A percentile compares a stretch with the other conserved stretches of the same genome.
Evolutionary conservation across 352 stramenopile genomes (phyloP).

Genomic region (Globisporangium alternatum): DNA sequence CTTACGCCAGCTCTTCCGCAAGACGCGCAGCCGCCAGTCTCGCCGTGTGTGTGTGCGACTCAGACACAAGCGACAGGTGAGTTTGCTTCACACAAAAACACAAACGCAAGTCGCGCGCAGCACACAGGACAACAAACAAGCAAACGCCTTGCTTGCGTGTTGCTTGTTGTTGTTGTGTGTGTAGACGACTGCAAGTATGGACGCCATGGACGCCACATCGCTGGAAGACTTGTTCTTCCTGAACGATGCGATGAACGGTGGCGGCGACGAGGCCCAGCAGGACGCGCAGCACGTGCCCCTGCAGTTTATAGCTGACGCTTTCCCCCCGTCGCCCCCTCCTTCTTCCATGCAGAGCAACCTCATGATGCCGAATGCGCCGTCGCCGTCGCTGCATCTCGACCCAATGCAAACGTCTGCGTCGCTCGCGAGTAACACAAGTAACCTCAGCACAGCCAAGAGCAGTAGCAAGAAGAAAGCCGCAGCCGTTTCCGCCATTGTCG

Average conservation of each 20-base stretch:
- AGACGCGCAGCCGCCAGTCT: not conserved
- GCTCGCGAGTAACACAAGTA: conserved; percentile 3
- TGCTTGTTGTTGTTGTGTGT: not conserved
- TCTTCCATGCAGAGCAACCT: conserved; percentile 18
- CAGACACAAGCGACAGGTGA: not conserved
- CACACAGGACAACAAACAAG: not conserved
- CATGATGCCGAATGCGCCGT: conserved; percentile 35
- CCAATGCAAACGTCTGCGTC: conserved; percentile 17
- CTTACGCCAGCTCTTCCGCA: not conserved
- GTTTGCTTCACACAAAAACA: not conserved
- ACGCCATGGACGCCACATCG: conserved; percentile 4
- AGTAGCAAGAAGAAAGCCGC: not conserved
- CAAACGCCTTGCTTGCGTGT: not conserved
- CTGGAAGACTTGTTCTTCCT: conserved; percentile 10
- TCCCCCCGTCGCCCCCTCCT: conserved; percentile 31
- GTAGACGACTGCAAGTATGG: not conserved
- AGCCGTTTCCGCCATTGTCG: not conserved
- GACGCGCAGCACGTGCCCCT: not conserved
- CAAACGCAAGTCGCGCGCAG: conserved; percentile 1
- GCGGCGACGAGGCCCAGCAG: not conserved
- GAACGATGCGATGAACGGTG: conserved; percentile 12
- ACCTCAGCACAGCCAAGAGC: not conserved
- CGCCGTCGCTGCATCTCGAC: conserved; percentile 29
- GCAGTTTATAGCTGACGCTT: conserved; percentile 13
- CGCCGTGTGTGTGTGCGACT: no score